These are phyloP conservation scores for Claviceps humidiphila DNA, from an alignment of 2,329 filamentous ascomycete genomes.

Conservation along the genomic window DNA sequence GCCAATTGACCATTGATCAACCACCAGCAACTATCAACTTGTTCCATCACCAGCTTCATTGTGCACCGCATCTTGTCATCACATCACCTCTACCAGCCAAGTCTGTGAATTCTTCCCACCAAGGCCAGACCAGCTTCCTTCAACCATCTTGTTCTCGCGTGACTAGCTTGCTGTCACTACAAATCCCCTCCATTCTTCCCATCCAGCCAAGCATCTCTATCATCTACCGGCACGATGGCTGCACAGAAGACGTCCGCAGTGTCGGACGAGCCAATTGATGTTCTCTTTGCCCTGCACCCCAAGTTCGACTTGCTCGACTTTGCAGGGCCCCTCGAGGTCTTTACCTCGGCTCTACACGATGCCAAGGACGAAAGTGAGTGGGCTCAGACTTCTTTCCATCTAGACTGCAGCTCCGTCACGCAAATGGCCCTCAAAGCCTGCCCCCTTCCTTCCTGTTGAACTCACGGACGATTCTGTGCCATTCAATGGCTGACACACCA, in stretches of 20 bases:
- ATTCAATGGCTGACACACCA: background rate
- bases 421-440: no score
- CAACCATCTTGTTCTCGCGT: background rate
- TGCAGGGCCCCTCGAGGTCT: slow-evolving; percentile 39
- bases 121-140: background rate
- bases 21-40: background rate
- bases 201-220: slow-evolving; percentile 6
- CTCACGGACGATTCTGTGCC: no score
- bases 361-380: slow-evolving; percentile 35
- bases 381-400: no score
- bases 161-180: background rate
- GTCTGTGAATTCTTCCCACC: background rate
- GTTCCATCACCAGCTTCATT: background rate
- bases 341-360: slow-evolving; percentile 38
- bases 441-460: no score
- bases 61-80: background rate
- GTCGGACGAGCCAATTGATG: slow-evolving; percentile 41
- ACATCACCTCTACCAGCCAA: background rate
- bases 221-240: slow-evolving; percentile 33
- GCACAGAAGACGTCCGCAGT: slow-evolving; percentile 44
- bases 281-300: slow-evolving; percentile 46
- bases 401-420: no score
- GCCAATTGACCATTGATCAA: slow-evolving; percentile 1
- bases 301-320: slow-evolving; percentile 49
- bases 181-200: slow-evolving; percentile 1